A percentile compares a stretch with the other conserved stretches of the same genome.
Evolutionary conservation across 2,329 filamentous ascomycete species (phyloP).

Genomic region (Colletotrichum sp.): DNA sequence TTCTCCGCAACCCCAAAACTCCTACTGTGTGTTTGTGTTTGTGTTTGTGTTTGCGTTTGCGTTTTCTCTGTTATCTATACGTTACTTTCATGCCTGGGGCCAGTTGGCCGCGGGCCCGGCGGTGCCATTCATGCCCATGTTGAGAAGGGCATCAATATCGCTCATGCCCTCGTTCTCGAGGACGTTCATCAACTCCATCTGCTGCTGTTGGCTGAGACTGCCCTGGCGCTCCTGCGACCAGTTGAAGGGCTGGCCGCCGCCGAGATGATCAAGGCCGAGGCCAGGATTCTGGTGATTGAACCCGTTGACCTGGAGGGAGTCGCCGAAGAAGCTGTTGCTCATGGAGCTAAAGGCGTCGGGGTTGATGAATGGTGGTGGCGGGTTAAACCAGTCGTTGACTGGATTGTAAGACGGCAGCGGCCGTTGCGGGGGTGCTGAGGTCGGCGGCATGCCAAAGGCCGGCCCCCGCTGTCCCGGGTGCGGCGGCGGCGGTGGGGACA

Average conservation of each 20-base stretch:
- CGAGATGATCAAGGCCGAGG: constrained; percentile 33
- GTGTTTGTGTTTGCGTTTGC: neutral
- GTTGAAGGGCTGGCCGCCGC: constrained; percentile 27
- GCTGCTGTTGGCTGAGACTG: constrained; percentile 79
- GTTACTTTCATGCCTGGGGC: neutral
- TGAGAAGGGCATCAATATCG: constrained; percentile 67
- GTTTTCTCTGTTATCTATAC: neutral
- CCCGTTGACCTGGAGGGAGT: constrained; percentile 28
- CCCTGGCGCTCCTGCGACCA: constrained; percentile 62
- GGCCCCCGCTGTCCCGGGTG: constrained; percentile 26
- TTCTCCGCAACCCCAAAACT: neutral
- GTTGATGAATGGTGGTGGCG: constrained; percentile 57
- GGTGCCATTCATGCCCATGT: constrained; percentile 29
- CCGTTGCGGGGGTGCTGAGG: constrained; percentile 39
- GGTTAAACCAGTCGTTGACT: constrained; percentile 56
- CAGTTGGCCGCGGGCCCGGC: neutral
- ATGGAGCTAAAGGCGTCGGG: constrained; percentile 54
- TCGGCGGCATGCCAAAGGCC: constrained; percentile 45
- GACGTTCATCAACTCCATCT: constrained; percentile 81
- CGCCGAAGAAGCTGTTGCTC: constrained; percentile 46
- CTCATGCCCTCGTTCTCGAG: constrained; percentile 72
- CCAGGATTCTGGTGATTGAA: constrained; percentile 23
- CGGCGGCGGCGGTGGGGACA: constrained; percentile 32
- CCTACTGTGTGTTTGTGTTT: neutral
- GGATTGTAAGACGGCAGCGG: constrained; percentile 46